phyloP scores from a whole-genome alignment of 1,139 yeast species.

The Blastobotrys malaysiensis region DNA sequence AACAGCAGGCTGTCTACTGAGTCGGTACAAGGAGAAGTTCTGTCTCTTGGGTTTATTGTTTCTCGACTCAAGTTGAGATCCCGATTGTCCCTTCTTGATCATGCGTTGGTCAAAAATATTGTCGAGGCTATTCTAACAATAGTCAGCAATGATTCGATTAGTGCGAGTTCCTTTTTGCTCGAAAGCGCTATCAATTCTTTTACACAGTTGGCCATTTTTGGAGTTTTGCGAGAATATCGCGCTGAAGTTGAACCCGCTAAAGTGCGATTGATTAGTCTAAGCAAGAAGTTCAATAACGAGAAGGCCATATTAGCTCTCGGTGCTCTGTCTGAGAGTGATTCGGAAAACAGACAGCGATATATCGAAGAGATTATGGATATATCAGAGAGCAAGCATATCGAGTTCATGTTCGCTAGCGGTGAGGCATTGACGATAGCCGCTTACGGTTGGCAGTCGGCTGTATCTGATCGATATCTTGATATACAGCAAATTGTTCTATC shows the following conservation, averaged over 20 bases:
- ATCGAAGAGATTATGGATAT: conserved; percentile 52
- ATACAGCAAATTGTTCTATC: conserved; percentile 29
- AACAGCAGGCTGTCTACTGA: not conserved
- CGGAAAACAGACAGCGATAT: conserved; percentile 29
- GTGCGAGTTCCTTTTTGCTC: conserved; percentile 12
- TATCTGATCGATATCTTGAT: conserved; percentile 49
- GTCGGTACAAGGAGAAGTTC: conserved; percentile 6
- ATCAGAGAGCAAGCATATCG: conserved; percentile 66
- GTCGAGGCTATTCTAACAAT: conserved; percentile 11
- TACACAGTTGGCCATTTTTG: conserved; percentile 56
- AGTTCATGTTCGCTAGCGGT: conserved; percentile 71
- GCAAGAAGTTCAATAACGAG: conserved; percentile 54
- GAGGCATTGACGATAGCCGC: conserved; percentile 73
- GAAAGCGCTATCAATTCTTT: conserved; percentile 43
- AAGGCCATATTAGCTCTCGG: conserved; percentile 53
- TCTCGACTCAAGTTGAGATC: conserved; percentile 10
- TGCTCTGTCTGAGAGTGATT: conserved; percentile 44
- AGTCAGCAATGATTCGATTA: not conserved
- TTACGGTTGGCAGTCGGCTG: conserved; percentile 70
- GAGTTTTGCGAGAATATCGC: conserved; percentile 43
- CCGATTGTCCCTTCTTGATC: not conserved
- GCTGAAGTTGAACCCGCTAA: not conserved
- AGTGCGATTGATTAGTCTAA: conserved; percentile 32
- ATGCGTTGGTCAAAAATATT: not conserved
- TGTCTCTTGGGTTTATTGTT: conserved; percentile 10